Evolutionary conservation across 257 asterid genomes (phyloP).

Genomic region (Solanum bulbocastanum): DNA sequence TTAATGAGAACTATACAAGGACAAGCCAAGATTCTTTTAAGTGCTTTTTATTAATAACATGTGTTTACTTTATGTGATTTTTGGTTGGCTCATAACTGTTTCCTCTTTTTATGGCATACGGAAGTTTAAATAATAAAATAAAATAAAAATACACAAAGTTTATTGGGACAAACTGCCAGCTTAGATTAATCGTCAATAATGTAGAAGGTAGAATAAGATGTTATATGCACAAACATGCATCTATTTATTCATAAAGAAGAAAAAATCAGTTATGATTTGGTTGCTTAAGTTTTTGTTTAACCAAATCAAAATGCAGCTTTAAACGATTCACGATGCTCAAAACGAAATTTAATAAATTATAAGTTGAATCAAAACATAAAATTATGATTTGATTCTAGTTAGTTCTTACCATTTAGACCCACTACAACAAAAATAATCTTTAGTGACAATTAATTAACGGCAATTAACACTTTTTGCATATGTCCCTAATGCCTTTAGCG

Average conservation of each 20-base stretch:
- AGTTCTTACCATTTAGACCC: not conserved
- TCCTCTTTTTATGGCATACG: conserved; percentile 16
- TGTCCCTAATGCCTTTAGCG: no score
- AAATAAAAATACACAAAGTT: not conserved
- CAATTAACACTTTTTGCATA: no score
- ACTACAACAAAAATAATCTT: no score
- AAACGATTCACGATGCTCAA: not conserved
- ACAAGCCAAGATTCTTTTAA: conserved; percentile 10
- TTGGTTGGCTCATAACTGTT: conserved; percentile 7
- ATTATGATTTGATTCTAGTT: not conserved
- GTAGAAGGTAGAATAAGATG: not conserved
- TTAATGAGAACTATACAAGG: not conserved
- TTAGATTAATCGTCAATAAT: not conserved
- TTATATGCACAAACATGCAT: not conserved
- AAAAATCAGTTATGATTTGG: not conserved
- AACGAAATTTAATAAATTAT: not conserved
- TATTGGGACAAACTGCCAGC: not conserved
- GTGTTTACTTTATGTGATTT: conserved; percentile 33
- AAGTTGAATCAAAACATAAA: not conserved
- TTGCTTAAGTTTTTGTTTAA: not conserved
- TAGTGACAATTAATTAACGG: no score
- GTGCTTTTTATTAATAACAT: conserved; percentile 18
- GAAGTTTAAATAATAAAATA: not conserved
- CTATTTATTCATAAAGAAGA: not conserved
- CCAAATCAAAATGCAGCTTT: not conserved